phyloP scores from a whole-genome alignment of 768 basidiomycete genomes.

The Rhodosporidiobolus odoratus region DNA sequence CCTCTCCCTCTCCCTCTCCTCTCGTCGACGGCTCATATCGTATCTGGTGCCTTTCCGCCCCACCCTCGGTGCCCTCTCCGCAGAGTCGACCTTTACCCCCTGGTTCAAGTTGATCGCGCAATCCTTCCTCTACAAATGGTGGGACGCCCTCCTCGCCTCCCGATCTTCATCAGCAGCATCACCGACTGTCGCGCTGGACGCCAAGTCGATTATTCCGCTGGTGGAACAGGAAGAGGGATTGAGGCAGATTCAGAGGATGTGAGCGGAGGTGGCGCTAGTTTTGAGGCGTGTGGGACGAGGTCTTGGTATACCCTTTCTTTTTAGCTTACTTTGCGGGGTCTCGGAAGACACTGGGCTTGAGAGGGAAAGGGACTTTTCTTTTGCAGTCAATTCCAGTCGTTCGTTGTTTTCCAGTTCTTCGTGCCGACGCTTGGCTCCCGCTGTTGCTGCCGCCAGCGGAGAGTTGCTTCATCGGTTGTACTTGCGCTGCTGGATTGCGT shows the following conservation, averaged over 20 bases:
- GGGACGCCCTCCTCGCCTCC: conserved; percentile 71
- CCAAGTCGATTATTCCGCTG: conserved; percentile 5
- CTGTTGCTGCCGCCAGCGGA: no score
- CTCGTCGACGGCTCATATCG: neutral
- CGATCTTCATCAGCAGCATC: neutral
- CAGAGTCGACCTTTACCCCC: conserved; percentile 81
- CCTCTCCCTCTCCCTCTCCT: neutral
- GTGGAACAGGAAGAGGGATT: conserved; percentile 20
- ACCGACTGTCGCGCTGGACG: conserved; percentile 15
- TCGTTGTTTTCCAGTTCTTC: no score
- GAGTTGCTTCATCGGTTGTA: no score
- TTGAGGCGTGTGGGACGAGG: neutral
- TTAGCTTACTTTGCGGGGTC: no score
- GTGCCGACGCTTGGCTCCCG: no score
- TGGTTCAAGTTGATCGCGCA: conserved; percentile 99
- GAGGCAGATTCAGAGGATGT: conserved; percentile 35
- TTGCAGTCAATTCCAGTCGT: no score
- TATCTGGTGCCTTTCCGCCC: neutral
- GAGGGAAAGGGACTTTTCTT: no score
- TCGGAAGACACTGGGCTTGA: no score
- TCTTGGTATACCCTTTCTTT: neutral
- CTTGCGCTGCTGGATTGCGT: no score
- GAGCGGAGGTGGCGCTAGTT: neutral
- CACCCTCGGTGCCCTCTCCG: neutral
- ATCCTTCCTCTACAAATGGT: conserved; percentile 97